Conservation (phyloP, 169 alveolate species). For the Plasmodium adleri region DNA sequence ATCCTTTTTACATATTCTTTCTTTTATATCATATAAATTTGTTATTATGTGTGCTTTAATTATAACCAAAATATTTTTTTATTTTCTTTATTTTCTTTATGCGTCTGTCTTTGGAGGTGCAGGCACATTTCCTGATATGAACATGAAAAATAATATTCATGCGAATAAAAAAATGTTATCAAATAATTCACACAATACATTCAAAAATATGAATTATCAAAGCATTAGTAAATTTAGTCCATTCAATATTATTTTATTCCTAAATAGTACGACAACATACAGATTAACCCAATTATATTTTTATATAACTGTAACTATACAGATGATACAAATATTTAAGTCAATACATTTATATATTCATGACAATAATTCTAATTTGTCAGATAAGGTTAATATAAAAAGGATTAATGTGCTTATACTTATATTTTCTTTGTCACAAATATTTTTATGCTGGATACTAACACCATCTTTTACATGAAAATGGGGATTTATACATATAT, state of each 20-base stretch:
- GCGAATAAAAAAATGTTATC: background rate
- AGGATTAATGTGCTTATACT: slow-evolving; percentile 40
- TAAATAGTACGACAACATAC: slow-evolving; percentile 23
- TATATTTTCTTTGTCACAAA: slow-evolving; percentile 45
- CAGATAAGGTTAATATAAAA: slow-evolving; percentile 18
- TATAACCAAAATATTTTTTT: slow-evolving; percentile 27
- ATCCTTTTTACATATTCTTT: slow-evolving; percentile 49
- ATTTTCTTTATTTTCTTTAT: slow-evolving; percentile 20
- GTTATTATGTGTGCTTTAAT: slow-evolving; percentile 70
- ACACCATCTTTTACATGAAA: slow-evolving; percentile 48
- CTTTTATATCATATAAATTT: slow-evolving; percentile 53
- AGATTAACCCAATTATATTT: slow-evolving; percentile 57
- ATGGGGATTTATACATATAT: background rate
- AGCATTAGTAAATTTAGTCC: slow-evolving; percentile 8
- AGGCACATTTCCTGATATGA: background rate
- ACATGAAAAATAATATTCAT: background rate
- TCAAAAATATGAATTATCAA: slow-evolving; percentile 30
- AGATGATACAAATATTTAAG: slow-evolving; percentile 63
- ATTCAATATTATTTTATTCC: slow-evolving; percentile 23
- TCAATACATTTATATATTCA: slow-evolving; percentile 53
- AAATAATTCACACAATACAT: slow-evolving; percentile 30
- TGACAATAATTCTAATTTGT: slow-evolving; percentile 47
- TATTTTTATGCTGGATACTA: slow-evolving; percentile 69
- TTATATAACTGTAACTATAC: slow-evolving; percentile 38
- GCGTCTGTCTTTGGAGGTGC: slow-evolving; percentile 22